Base-by-base conservation (phyloP, 352 stramenopile genomes). In the Elongisporangium anandrum region DNA sequence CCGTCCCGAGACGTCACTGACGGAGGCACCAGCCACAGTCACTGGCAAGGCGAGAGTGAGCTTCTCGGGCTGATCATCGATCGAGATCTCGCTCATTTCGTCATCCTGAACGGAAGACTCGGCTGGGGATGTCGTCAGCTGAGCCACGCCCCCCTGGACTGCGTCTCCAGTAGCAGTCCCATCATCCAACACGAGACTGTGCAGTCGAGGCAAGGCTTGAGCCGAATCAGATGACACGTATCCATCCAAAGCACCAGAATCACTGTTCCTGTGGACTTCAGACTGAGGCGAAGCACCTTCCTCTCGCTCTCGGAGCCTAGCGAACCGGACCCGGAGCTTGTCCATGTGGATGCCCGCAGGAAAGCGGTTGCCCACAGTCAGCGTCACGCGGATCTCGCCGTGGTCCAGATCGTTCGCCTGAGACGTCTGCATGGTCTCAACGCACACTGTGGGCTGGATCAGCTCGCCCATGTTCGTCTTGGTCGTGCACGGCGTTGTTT, bases 351-450 rank as follows among this genome's bases (percentile, higher is more conserved):
- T 76, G 26, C 73, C 75, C 2, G 71, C 71, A 0, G 81, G 69
- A 22, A 91, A 89, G 16, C 77, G 72, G 60, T 89, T 91, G 0
- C 71, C 68, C 23, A 91, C 63, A 15, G 61, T 66, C 17, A 91
- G 24, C 3, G 65, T 79, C 9, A 89, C 77, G 23, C 79, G 73
- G 2, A 91, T 75, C 45, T 89, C 69, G 16, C 81, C 79, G 38
- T 88, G 67, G 16, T 83, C 68, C 4, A 88, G 60, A 50, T 65
- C 69, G 24, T 59, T 80, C 0, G 57, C 57, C n/a, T 60, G 66
- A 0, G 72, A 66, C 9, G 50, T 67, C 56, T 88, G 77, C 24
- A 79, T 79, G 0, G 79, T 92, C 63, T 89, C 79, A 6, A 92
- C 62, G 2, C 54, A 24, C 39, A 91, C 56, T 5, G 60, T 67